Base-by-base conservation (phyloP, 148 eudicot species). In the Chenopodium formosanum region DNA sequence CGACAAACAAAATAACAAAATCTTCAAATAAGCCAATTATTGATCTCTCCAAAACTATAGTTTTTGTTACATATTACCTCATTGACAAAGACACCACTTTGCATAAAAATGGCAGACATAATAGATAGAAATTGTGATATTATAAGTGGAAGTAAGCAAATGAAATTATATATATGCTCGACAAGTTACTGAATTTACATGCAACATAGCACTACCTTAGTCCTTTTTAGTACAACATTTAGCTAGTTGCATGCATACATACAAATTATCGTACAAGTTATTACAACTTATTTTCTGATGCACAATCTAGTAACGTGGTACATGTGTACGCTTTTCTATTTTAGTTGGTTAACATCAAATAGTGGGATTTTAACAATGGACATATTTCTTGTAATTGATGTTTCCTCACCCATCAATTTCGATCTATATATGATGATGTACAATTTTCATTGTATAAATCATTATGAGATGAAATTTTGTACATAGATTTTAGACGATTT, bases 311-410 rank as follows among this genome's bases (percentile, higher is more conserved):
- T 44, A 68, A 31, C 10, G 5, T 27, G 17, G 37, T 68, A 68
- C 72, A 10, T 14, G 7, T 20, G 22, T 68, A 27, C 14, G 72
- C 40, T 68, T 13, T 31, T 7, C 12, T 0, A 25, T 22, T 73
- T 46, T 52, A 52, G 62, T 74, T 74, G 77, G 77, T 50, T 74
- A 74, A 74, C 77, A 48, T 37, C 40, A 74, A 16, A 23, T 50
- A 74, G 77, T 74, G 77, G 77, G n/a, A 11, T 74, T 48, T 50
- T 27, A 12, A 50, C 63, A 74, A 74, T 74, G 77, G 77, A 50
- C 77, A 74, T 74, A 23, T 74, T 2, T 74, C 14, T 29, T 31
- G 40, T 7, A 23, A 53, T 16, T 25, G 32, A 1, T 6, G 32
- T 65, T 65, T 20, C 2, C 14, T 29, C 14, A n/a, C 29, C 6